phyloP scores from a whole-genome alignment of 192 early-diverging fungal species.

The Backusella psychrophila region DNA sequence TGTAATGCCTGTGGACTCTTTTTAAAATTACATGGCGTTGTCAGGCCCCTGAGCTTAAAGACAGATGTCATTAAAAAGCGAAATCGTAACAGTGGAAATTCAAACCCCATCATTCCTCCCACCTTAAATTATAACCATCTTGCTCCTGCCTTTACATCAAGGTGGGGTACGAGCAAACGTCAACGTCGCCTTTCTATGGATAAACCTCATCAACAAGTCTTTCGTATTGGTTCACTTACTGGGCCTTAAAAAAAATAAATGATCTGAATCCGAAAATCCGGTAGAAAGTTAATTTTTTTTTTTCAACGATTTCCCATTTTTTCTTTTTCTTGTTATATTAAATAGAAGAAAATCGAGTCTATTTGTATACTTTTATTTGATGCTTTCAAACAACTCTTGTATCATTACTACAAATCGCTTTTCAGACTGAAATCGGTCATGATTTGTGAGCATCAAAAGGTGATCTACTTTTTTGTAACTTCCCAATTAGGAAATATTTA shows the following conservation, averaged over 20 bases:
- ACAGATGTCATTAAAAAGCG: slow-evolving; percentile 83
- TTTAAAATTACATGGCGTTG: slow-evolving; percentile 86
- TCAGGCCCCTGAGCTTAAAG: slow-evolving; percentile 78
- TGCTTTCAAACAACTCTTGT: too few species aligned
- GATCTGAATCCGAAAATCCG: background rate
- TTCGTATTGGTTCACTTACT: background rate
- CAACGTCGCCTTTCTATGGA: background rate
- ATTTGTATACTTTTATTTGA: too few species aligned
- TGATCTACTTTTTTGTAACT: too few species aligned
- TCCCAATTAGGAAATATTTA: too few species aligned
- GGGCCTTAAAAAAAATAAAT: slow-evolving; percentile 1
- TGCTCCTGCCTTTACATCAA: background rate
- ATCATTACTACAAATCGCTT: too few species aligned
- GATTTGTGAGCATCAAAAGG: too few species aligned
- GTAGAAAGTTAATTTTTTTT: background rate
- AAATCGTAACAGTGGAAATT: slow-evolving; percentile 51
- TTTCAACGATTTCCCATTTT: background rate
- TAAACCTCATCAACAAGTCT: background rate
- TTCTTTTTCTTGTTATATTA: too few species aligned
- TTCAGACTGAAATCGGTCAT: too few species aligned
- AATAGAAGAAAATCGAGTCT: too few species aligned
- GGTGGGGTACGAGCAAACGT: background rate
- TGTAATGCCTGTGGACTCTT: slow-evolving; percentile 97
- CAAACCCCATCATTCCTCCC: background rate
- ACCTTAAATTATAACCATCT: background rate